These are phyloP conservation scores for Cucurbita ficifolia DNA, from an alignment of 306 rosid species.

Conservation along the genomic window DNA sequence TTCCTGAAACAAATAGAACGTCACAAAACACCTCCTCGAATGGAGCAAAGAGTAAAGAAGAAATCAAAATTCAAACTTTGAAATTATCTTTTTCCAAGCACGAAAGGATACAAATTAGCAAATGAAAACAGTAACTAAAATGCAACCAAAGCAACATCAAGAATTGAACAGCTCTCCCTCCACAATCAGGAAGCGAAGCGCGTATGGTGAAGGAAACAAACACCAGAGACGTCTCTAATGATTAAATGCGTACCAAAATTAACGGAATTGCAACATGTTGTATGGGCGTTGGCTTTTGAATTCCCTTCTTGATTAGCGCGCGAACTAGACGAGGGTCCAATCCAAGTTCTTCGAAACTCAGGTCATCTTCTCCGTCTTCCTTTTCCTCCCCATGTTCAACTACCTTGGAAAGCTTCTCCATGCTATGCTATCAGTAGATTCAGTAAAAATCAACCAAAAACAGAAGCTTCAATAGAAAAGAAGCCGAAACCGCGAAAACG, in stretches of 20 bases:
- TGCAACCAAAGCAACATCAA: background rate
- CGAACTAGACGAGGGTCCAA: slow-evolving; percentile 46
- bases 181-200: background rate
- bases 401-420: background rate
- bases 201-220: background rate
- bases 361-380: slow-evolving; percentile 20
- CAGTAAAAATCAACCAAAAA: background rate
- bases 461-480: background rate
- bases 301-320: slow-evolving; percentile 38
- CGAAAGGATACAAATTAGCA: background rate
- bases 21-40: background rate
- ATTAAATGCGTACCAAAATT: slow-evolving; percentile 24
- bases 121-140: background rate
- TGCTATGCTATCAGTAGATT: background rate
- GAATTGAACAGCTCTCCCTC: background rate
- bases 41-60: background rate
- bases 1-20: slow-evolving; percentile 27
- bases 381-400: slow-evolving; percentile 11
- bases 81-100: background rate
- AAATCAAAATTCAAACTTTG: background rate
- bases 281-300: slow-evolving; percentile 67
- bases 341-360: slow-evolving; percentile 55
- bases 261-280: slow-evolving; percentile 73
- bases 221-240: background rate
- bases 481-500: background rate